Evolutionary conservation across 2,329 filamentous ascomycete genomes (phyloP).

Genomic region (Periconia sp.): DNA sequence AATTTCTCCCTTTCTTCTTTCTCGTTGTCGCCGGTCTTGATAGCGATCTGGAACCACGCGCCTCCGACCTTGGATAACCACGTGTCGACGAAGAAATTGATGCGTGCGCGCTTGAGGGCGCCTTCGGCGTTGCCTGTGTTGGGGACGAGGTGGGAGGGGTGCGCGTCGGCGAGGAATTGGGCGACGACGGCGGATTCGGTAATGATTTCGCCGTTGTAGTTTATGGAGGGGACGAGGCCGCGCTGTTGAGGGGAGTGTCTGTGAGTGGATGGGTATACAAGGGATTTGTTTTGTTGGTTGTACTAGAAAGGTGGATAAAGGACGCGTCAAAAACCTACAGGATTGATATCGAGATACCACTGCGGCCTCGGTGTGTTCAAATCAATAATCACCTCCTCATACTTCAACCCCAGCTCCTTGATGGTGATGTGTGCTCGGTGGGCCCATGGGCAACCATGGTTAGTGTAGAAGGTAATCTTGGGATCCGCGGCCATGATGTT

Average conservation of each 20-base stretch:
- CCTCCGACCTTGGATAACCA: constrained; percentile 64
- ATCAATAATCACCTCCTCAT: constrained; percentile 73
- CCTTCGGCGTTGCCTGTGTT: constrained; percentile 54
- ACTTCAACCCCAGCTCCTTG: constrained; percentile 65
- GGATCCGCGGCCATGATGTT: constrained; percentile 23
- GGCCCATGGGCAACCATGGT: constrained; percentile 70
- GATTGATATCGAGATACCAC: constrained; percentile 77
- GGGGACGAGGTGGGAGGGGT: constrained; percentile 68
- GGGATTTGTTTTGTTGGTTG: no score
- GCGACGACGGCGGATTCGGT: constrained; percentile 74
- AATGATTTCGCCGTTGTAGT: constrained; percentile 65
- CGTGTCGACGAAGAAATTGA: constrained; percentile 73
- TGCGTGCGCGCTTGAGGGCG: constrained; percentile 65
- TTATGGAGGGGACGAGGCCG: constrained; percentile 72
- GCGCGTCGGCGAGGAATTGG: constrained; percentile 69
- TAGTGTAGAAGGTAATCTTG: constrained; percentile 65
- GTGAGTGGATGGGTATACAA: no score
- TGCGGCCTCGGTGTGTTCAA: constrained; percentile 66
- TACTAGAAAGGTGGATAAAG: background rate
- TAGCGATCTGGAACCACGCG: constrained; percentile 50
- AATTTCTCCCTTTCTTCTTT: constrained; percentile 54
- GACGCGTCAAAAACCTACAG: constrained; percentile 45
- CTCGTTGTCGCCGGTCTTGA: constrained; percentile 51
- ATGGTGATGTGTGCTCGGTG: constrained; percentile 76
- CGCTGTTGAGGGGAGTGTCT: constrained; percentile 46